Evolutionary conservation across 2,329 filamentous ascomycete species (phyloP), one percentile per base, ranked within the genome.

Genomic region (Lecanicillium sp.): DNA sequence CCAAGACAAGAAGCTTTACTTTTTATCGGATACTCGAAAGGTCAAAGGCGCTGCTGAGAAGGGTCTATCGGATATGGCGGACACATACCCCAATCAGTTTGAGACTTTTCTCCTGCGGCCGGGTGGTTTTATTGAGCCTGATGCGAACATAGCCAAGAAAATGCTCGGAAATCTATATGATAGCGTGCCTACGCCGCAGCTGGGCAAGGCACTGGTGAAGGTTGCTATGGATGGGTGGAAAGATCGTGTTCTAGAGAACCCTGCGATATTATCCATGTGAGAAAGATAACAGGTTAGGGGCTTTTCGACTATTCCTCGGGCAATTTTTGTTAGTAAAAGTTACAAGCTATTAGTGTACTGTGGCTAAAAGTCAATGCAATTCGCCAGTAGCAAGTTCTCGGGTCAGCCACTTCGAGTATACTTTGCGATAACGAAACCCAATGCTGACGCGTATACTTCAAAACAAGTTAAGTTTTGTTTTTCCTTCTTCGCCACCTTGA

Each of bases 31-130:
- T 18, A 51, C 57, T 3, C 55, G 62, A 20, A 56, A 50, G 20
- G 55, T 62, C 41, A 62, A 60, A 51, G 58, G 57, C n/a, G 53
- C 60, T 43, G 56, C 57, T 11, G 65, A 67, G 45, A 60, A 59
- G 43, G 52, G 50, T 4, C 54, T 69, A 27, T 60, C 54, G 39
- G 56, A 61, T 4, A 45, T 68, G 9, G 58, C 58, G 13, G 57
- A 62, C 33, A 48, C 48, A 16, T 48, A 56, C 41, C 41, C 50
- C 19, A 51, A 52, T 37, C 47, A 41, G 11, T 58, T 68, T 18
- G 55, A 57, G 34, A 51, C 56, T n/a, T 60, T 54, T 45, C 57
- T 60, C 29, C 51, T 59, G 6, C 57, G 64, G 11, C 65, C 63
- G 8, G 53, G 49, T 17, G 49, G 49, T 19, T 53, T 67, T 27